phyloP scores from a whole-genome alignment of 2,329 filamentous ascomycete species.

The Diaporthe citriasiana region DNA sequence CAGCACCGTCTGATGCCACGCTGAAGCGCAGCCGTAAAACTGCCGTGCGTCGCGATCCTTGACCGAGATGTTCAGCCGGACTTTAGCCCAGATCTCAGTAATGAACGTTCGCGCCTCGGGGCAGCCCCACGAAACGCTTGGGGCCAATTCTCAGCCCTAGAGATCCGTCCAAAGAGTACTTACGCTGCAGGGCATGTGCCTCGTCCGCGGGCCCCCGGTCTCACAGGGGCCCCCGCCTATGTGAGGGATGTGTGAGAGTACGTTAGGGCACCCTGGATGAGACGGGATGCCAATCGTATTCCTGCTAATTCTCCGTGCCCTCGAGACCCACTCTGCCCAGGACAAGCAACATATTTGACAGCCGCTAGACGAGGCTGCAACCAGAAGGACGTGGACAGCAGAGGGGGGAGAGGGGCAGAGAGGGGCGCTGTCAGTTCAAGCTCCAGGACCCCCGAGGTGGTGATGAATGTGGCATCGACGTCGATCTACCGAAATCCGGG shows the following conservation, averaged over 20 bases:
- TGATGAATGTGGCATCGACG: constrained; percentile 30
- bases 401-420: not conserved
- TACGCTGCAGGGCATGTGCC: not conserved
- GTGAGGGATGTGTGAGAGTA: constrained; percentile 19
- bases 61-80: constrained; percentile 24
- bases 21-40: constrained; percentile 24
- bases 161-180: constrained; percentile 25
- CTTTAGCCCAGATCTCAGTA: constrained; percentile 24
- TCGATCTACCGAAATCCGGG: constrained; percentile 33
- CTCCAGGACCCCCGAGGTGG: constrained; percentile 17
- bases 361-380: constrained; percentile 14
- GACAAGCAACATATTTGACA: constrained; percentile 16
- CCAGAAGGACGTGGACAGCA: not conserved
- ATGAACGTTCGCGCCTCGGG: constrained; percentile 2
- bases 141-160: constrained; percentile 25
- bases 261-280: constrained; percentile 29
- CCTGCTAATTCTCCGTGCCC: constrained; percentile 21
- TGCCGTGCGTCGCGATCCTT: constrained; percentile 17
- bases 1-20: constrained; percentile 14
- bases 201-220: constrained; percentile 3
- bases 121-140: not conserved
- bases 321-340: constrained; percentile 17
- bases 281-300: constrained; percentile 35
- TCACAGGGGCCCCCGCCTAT: constrained; percentile 1
- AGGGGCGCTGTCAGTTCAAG: constrained; percentile 21